phyloP scores from a whole-genome alignment of 1,139 yeast genomes.

The Suhomyces terraborum region DNA sequence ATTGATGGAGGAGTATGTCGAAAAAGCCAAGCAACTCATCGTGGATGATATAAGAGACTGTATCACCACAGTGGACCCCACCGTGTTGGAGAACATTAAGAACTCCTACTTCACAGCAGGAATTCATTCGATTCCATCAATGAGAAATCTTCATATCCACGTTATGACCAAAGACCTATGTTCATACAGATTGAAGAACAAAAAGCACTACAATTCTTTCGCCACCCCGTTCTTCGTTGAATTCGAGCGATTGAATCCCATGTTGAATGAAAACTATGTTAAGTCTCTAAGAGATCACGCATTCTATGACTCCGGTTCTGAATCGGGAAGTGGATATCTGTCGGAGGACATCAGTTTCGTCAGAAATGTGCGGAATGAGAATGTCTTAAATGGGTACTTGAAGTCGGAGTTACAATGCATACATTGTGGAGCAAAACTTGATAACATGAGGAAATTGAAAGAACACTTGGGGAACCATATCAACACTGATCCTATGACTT shows the following conservation, averaged over 20 bases:
- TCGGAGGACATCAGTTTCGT: conserved; percentile 12
- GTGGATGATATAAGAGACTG: conserved; percentile 33
- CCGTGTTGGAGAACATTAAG: conserved; percentile 24
- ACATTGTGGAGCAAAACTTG: conserved; percentile 50
- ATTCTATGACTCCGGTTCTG: conserved; percentile 27
- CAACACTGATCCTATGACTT: conserved; percentile 6
- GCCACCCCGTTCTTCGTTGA: conserved; percentile 63
- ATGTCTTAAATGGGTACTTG: conserved; percentile 28
- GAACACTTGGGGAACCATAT: conserved; percentile 52
- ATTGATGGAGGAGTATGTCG: conserved; percentile 40
- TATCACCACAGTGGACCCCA: conserved; percentile 11
- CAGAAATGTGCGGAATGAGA: conserved; percentile 13
- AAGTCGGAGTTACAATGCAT: conserved; percentile 50
- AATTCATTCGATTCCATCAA: conserved; percentile 70
- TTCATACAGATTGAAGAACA: conserved; percentile 57
- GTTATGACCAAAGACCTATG: conserved; percentile 66
- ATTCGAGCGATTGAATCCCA: conserved; percentile 41
- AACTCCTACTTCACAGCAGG: conserved; percentile 56
- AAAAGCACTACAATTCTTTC: conserved; percentile 72
- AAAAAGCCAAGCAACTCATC: conserved; percentile 43
- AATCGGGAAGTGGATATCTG: conserved; percentile 15
- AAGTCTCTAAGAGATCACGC: conserved; percentile 6
- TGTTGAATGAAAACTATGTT: conserved; percentile 12
- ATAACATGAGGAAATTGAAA: conserved; percentile 49
- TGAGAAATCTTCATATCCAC: conserved; percentile 71